Conservation (phyloP, 75 land plant genomes). For the Chamaecyparis obtusa region DNA sequence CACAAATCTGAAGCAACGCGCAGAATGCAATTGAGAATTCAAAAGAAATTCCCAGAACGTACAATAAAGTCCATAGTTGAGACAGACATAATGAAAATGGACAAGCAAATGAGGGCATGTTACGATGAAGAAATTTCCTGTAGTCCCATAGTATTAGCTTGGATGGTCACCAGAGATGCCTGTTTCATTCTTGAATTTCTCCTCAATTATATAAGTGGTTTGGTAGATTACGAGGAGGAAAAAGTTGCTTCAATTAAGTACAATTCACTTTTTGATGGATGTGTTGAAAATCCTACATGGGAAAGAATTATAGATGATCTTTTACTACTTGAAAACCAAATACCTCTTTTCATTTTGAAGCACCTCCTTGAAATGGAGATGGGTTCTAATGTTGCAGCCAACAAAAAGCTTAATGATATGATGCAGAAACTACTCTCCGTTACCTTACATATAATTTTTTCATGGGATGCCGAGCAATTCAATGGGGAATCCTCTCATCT, state of each 20-base stretch:
- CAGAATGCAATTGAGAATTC: neutral
- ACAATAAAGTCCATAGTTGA: neutral
- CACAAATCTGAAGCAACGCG: neutral
- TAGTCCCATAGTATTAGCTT: neutral
- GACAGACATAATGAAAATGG: neutral
- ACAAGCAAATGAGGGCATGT: neutral
- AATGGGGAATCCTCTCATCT: neutral
- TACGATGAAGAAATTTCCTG: neutral
- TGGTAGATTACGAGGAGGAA: neutral
- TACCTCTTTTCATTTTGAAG: neutral
- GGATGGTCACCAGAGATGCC: neutral
- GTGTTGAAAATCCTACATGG: neutral
- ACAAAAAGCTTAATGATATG: neutral
- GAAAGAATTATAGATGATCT: neutral
- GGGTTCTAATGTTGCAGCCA: neutral
- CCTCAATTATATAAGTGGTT: neutral
- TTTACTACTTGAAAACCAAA: constrained; percentile 1
- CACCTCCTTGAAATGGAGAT: neutral
- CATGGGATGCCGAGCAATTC: no score
- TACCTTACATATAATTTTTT: neutral
- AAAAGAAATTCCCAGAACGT: neutral
- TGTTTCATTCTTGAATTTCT: constrained; percentile 1
- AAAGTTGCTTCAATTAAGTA: neutral
- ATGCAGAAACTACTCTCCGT: neutral
- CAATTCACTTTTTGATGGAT: neutral